Percentiles rank a stretch among this genome's conserved stretches.
Conservation (phyloP, 176 grass and related monocot species). For the Bolboschoenus planiculmis region DNA sequence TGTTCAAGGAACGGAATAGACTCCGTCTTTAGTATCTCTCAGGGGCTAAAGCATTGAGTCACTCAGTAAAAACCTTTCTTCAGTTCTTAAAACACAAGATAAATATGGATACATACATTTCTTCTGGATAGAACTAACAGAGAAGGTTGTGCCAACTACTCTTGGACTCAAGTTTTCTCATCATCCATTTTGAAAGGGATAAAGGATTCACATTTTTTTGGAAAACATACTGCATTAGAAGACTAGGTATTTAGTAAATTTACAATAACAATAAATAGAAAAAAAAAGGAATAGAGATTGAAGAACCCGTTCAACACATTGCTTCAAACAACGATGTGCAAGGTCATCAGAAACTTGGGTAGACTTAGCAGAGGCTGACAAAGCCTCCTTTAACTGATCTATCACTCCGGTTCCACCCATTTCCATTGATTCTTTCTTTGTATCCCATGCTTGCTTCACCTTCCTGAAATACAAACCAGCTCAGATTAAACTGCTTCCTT, state of each 20-base stretch:
- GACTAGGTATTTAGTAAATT: neutral
- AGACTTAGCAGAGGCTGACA: conserved; percentile 55
- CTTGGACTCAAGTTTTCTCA: neutral
- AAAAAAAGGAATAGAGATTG: conserved; percentile 11
- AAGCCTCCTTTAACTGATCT: conserved; percentile 70
- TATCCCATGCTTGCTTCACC: conserved; percentile 93
- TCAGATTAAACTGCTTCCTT: neutral
- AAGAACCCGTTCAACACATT: conserved; percentile 74
- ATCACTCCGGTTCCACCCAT: conserved; percentile 46
- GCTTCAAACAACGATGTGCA: conserved; percentile 43
- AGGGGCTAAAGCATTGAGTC: neutral
- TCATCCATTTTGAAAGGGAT: neutral
- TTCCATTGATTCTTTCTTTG: conserved; percentile 72
- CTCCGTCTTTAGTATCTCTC: neutral
- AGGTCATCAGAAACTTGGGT: conserved; percentile 55
- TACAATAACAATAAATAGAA: neutral
- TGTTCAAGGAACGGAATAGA: neutral
- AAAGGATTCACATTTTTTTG: neutral
- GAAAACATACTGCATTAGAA: neutral
- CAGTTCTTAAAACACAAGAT: neutral
- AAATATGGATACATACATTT: neutral
- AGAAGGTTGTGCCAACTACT: neutral
- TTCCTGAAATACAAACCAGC: conserved; percentile 35
- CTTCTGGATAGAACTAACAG: neutral
- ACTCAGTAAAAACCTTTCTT: neutral